These are phyloP conservation scores for Pseudogymnoascus sp. DNA, from an alignment of 2,329 filamentous ascomycete species.

Conservation along the genomic window DNA sequence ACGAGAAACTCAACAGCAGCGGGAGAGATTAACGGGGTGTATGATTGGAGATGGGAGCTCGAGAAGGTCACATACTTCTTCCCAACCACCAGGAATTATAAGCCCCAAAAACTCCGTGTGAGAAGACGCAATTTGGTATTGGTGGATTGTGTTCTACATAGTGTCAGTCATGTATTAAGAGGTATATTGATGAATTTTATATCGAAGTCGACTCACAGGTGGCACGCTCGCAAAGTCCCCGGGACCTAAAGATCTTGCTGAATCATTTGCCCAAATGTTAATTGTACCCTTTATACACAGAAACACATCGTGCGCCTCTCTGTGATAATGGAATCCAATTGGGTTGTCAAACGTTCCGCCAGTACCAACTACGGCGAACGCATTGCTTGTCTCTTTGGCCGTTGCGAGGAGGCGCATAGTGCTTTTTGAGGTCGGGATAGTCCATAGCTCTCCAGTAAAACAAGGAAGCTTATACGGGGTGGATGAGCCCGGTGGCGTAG, in stretches of 20 bases:
- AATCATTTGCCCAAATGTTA: constrained; percentile 50
- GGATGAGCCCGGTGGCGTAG: neutral
- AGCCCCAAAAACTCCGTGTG: constrained; percentile 47
- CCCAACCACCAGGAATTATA: constrained; percentile 49
- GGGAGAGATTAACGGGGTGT: neutral
- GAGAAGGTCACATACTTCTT: constrained; percentile 30
- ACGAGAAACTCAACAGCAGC: neutral
- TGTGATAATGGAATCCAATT: constrained; percentile 47
- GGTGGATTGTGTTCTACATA: constrained; percentile 41
- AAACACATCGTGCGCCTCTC: constrained; percentile 49
- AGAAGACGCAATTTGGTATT: constrained; percentile 44
- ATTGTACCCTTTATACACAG: constrained; percentile 45
- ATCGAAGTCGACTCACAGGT: constrained; percentile 34
- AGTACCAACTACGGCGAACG: constrained; percentile 22
- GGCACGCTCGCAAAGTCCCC: constrained; percentile 52
- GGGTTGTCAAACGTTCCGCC: constrained; percentile 22
- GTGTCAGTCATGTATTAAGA: constrained; percentile 9
- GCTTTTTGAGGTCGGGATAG: constrained; percentile 21
- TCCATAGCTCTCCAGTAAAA: constrained; percentile 22
- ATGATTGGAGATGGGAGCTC: neutral
- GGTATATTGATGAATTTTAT: neutral
- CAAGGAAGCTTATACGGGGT: constrained; percentile 18
- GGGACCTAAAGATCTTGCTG: constrained; percentile 43
- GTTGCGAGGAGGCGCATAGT: constrained; percentile 23
- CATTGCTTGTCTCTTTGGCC: constrained; percentile 23